A percentile compares a stretch with the other conserved stretches of the same genome.
Conservation (phyloP, 1,139 yeast genomes). For the Lodderomyces theae region DNA sequence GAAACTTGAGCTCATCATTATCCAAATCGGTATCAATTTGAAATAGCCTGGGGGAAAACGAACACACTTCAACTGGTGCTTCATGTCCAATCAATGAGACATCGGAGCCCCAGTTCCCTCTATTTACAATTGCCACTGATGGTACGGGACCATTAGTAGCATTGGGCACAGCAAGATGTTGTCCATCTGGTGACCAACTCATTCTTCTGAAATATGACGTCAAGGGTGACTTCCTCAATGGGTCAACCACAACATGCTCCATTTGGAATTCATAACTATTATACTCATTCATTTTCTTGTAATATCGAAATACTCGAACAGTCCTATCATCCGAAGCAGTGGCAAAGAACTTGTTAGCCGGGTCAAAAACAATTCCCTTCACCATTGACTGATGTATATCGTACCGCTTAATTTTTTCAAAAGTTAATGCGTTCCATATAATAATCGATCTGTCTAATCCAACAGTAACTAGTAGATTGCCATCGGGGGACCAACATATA, state of each 20-base stretch:
- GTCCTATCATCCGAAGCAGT: slow-evolving; percentile 96
- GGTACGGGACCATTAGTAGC: slow-evolving; percentile 97
- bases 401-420: slow-evolving; percentile 82
- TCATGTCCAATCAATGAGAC: slow-evolving; percentile 91
- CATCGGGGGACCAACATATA: slow-evolving; percentile 97
- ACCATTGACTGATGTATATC: slow-evolving; percentile 95
- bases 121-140: slow-evolving; percentile 78
- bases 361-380: slow-evolving; percentile 95
- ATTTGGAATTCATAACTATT: slow-evolving; percentile 77
- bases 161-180: slow-evolving; percentile 92
- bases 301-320: slow-evolving; percentile 80
- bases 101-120: slow-evolving; percentile 93
- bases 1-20: slow-evolving; percentile 20
- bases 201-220: slow-evolving; percentile 88
- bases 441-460: slow-evolving; percentile 90
- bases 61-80: slow-evolving; percentile 92
- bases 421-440: slow-evolving; percentile 91
- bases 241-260: slow-evolving; percentile 78
- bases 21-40: slow-evolving; percentile 23
- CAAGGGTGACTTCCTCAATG: slow-evolving; percentile 85
- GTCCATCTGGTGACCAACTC: slow-evolving; percentile 99
- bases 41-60: slow-evolving; percentile 77
- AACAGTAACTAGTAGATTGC: slow-evolving; percentile 83
- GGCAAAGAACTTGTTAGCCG: slow-evolving; percentile 95
- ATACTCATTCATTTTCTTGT: slow-evolving; percentile 58